Evolutionary conservation across 2,329 filamentous ascomycete species (phyloP).

Genomic region (Aspergillus candidus): DNA sequence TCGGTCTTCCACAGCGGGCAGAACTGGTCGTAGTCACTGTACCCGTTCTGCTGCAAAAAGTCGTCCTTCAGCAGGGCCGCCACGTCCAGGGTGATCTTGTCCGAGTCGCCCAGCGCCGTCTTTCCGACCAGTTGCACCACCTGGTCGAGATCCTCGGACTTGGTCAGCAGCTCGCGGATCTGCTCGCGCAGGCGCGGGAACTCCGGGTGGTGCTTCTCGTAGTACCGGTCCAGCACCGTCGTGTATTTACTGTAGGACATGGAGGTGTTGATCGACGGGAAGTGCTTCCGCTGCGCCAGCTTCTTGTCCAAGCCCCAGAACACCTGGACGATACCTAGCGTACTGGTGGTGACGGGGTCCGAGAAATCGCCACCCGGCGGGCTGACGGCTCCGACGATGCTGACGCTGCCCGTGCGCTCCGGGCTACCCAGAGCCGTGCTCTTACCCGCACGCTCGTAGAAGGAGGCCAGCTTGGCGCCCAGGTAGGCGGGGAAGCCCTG

Average conservation of each 20-base stretch:
- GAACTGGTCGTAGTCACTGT: conserved; percentile 98
- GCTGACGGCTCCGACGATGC: conserved; percentile 94
- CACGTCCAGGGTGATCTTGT: conserved; percentile 97
- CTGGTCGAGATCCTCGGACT: conserved; percentile 95
- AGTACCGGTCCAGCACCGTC: conserved; percentile 79
- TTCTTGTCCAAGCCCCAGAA: conserved; percentile 99
- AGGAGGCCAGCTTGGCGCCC: conserved; percentile 91
- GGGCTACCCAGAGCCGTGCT: conserved; percentile 81
- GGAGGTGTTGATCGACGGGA: conserved; percentile 95
- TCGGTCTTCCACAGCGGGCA: conserved; percentile 99
- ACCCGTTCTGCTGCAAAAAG: conserved; percentile 98
- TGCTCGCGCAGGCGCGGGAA: conserved; percentile 90
- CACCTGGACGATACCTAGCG: conserved; percentile 94
- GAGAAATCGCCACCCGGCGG: conserved; percentile 99
- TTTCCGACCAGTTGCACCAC: conserved; percentile 98
- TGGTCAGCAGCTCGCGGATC: conserved; percentile 87
- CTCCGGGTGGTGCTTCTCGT: conserved; percentile 87
- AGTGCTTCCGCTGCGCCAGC: conserved; percentile 97
- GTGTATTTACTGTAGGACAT: conserved; percentile 98
- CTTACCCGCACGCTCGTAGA: conserved; percentile 96
- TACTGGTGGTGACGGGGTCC: conserved; percentile 90
- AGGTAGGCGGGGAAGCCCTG: conserved; percentile 99
- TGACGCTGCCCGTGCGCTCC: conserved; percentile 83
- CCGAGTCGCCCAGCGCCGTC: conserved; percentile 86
- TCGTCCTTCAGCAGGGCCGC: conserved; percentile 93